phyloP scores from a whole-genome alignment of 345 rosid genomes.

The Bruguiera sexangula region DNA sequence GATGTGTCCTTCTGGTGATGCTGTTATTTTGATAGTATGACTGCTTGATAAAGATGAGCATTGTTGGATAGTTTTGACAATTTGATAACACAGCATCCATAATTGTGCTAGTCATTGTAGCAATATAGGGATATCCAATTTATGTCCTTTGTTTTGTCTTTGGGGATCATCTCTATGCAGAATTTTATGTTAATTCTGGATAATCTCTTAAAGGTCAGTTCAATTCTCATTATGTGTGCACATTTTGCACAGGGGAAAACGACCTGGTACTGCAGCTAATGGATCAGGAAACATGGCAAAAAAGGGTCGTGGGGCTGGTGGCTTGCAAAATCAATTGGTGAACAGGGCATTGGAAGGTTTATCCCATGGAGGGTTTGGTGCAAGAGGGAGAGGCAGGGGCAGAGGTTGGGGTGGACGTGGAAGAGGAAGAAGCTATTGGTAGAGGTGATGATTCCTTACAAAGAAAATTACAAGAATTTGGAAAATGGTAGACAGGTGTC shows the following conservation, averaged over 20 bases:
- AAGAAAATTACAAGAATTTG: not conserved
- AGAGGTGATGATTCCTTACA: not conserved
- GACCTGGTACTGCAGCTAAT: slow-evolving; percentile 59
- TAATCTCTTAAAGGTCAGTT: not conserved
- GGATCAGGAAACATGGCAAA: slow-evolving; percentile 54
- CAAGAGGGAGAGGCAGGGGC: slow-evolving; percentile 29
- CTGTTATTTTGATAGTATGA: too few relatives aligned
- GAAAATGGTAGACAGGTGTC: slow-evolving; percentile 1
- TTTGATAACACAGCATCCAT: too few relatives aligned
- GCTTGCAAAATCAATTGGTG: slow-evolving; percentile 71
- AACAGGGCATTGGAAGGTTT: slow-evolving; percentile 88
- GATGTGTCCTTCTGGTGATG: too few relatives aligned
- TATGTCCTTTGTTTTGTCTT: too few relatives aligned
- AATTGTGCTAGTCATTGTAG: too few relatives aligned
- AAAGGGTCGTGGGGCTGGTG: slow-evolving; percentile 70
- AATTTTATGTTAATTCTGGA: not conserved
- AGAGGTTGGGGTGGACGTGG: slow-evolving; percentile 36
- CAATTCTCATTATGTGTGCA: not conserved
- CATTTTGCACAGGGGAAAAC: slow-evolving; percentile 56
- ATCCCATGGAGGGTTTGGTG: slow-evolving; percentile 71
- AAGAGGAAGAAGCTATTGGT: slow-evolving; percentile 27
- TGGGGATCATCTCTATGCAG: too few relatives aligned
- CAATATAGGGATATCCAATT: too few relatives aligned
- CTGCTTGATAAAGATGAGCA: too few relatives aligned
- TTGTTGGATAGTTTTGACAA: too few relatives aligned